Conservation (phyloP, 305 asterid species). For the Vinca major region DNA sequence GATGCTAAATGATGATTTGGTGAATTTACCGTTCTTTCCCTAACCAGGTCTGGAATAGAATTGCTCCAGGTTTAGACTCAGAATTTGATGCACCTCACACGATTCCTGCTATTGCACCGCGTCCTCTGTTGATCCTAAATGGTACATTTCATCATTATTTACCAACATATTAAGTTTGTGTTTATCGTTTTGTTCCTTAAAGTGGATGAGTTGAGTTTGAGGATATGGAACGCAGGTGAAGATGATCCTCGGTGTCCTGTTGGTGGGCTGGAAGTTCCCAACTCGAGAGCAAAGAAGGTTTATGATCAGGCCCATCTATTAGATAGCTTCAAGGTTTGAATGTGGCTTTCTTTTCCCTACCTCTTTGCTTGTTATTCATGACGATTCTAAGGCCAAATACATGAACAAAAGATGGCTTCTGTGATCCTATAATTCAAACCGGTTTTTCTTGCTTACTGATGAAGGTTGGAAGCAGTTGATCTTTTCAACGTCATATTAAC, state of each 20-base stretch:
- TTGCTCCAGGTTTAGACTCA: conserved; percentile 80
- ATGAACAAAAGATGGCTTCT: not conserved
- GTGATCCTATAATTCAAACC: no score
- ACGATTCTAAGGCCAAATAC: not conserved
- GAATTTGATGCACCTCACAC: conserved; percentile 66
- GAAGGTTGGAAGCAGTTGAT: no score
- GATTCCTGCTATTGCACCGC: conserved; percentile 60
- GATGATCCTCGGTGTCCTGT: conserved; percentile 83
- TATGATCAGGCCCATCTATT: conserved; percentile 25
- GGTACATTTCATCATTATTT: conserved; percentile 32
- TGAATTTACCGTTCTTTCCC: not conserved
- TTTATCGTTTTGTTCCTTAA: conserved; percentile 6
- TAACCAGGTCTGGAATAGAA: conserved; percentile 80
- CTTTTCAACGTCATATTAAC: no score
- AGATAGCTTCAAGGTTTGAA: conserved; percentile 46
- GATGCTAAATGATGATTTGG: not conserved
- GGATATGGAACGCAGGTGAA: conserved; percentile 31
- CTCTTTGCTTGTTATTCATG: not conserved
- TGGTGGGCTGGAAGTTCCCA: conserved; percentile 51
- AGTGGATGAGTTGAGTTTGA: conserved; percentile 3
- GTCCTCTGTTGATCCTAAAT: conserved; percentile 71
- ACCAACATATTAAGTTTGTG: not conserved
- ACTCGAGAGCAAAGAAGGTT: conserved; percentile 31
- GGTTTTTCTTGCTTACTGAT: no score
- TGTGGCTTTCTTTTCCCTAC: not conserved